Evolutionary conservation across 2,329 filamentous ascomycete species (phyloP), one percentile per base, ranked within the genome.

Genomic region (Fusarium begoniae): DNA sequence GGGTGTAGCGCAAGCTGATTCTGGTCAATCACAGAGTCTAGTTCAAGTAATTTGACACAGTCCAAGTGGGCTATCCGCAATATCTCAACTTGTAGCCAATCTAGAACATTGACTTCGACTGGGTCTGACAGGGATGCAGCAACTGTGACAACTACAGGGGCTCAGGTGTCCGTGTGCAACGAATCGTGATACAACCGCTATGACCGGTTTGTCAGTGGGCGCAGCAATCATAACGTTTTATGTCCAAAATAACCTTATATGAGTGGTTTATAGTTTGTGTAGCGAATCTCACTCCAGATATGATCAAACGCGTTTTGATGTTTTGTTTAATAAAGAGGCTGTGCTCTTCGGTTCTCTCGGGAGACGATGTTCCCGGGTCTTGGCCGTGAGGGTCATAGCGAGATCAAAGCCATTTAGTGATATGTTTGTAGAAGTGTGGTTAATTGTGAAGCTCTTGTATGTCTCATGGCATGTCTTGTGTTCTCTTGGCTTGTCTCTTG

Each of bases 321-420:
- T 67, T 68, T 68, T 44, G 65, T 68, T 68, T 53, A 15, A 61
- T 32, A 8, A 20, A 45, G 63, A 35, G 63, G 65, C 65, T 68
- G 63, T 68, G 65, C 54, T 20, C 15, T 15, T 35, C 17, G n/a
- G n/a, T 35, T 32, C 9, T 53, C 15, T 44, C 65, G 65, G 65
- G 20, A 61, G 26, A 61, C 45, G 45, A 38, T 22, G 28, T 38
- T 67, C 37, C 65, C 65, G 65, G 45, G 65, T 30, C 63, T 66
- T 66, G 48, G 63, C 53, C 5, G 8, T 2, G 8, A 50, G n/a
- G 61, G 63, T 87, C 77, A 81, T 81, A 53, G 90, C 63, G 50
- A 58, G 11, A 20, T 20, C 20, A 4, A 66, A 40, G 30, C 17
- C 18, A 6, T 38, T 20, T 38, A 2, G 38, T 44, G 62, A 66